phyloP scores from a whole-genome alignment of 306 rosid species.

The Heteromeles arbutifolia region DNA sequence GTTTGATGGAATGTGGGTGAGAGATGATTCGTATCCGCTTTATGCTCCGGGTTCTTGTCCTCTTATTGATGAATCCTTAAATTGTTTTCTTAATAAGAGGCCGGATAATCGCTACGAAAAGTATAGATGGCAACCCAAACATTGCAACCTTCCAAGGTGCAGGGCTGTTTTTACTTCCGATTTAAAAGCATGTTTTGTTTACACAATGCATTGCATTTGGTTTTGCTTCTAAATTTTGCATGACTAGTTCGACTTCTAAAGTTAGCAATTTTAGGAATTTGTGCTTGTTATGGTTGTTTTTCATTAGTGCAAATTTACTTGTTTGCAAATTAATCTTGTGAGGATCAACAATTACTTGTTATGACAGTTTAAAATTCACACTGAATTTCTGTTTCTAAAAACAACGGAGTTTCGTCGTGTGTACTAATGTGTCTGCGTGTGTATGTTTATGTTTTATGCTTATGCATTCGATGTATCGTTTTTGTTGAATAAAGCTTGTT shows the following conservation, averaged over 20 bases:
- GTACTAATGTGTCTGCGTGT: not conserved
- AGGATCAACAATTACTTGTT: not conserved
- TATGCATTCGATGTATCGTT: not conserved
- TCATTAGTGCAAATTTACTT: not conserved
- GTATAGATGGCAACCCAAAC: constrained; percentile 20
- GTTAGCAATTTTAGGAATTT: not conserved
- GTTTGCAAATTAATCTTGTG: not conserved
- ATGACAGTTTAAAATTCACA: not conserved
- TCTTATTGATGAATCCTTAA: constrained; percentile 13
- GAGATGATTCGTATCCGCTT: constrained; percentile 15
- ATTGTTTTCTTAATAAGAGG: constrained; percentile 16
- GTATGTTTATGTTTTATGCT: not conserved
- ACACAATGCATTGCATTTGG: not conserved
- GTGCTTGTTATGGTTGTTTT: not conserved
- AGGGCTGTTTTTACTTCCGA: not conserved
- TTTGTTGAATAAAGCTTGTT: not conserved
- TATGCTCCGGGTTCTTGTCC: constrained; percentile 19
- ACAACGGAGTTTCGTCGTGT: not conserved
- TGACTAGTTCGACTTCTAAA: not conserved
- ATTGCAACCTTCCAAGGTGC: constrained; percentile 19
- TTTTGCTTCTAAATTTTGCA: not conserved
- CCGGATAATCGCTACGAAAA: constrained; percentile 15
- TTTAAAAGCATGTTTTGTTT: not conserved
- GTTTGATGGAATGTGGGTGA: constrained; percentile 20
- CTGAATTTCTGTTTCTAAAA: not conserved